Percentiles rank a stretch among this genome's conserved stretches.
These are phyloP conservation scores for Balamuthia mandrillaris DNA, from an alignment of 208 protist genomes.

Conservation along the genomic window DNA sequence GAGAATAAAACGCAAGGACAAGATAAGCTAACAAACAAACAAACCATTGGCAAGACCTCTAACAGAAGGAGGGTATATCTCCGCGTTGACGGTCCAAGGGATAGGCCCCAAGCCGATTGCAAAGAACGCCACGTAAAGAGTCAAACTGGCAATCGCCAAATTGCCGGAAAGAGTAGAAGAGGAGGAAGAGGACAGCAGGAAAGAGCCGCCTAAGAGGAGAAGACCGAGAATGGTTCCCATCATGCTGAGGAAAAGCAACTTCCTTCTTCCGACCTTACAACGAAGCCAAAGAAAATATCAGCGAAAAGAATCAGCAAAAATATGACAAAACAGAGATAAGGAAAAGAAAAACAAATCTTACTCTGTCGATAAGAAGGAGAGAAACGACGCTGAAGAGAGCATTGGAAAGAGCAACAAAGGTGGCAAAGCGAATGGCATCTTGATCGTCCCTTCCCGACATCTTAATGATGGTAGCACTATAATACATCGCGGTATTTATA, in stretches of 20 bases:
- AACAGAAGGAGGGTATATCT: conserved; percentile 82
- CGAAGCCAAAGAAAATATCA: not conserved
- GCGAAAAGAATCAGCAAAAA: not conserved
- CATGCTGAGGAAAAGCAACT: conserved; percentile 74
- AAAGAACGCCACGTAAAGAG: not conserved
- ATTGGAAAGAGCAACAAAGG: conserved; percentile 83
- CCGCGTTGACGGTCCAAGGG: conserved; percentile 84
- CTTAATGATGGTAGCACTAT: conserved; percentile 82
- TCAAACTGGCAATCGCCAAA: not conserved
- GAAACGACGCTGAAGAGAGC: conserved; percentile 77
- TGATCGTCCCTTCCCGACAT: not conserved
- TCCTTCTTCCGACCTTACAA: conserved; percentile 54
- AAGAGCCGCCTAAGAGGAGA: conserved; percentile 77
- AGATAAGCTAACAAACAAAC: not conserved
- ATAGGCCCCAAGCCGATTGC: conserved; percentile 74
- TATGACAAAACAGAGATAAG: not conserved
- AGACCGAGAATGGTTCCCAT: conserved; percentile 72
- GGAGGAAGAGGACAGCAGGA: conserved; percentile 68
- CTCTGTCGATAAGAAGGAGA: conserved; percentile 78
- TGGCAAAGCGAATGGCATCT: conserved; percentile 72
- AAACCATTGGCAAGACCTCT: conserved; percentile 48
- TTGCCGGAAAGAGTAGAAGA: not conserved
- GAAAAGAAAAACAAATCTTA: not conserved
- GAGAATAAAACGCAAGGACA: conserved; percentile 58
- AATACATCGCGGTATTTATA: conserved; percentile 91